These are phyloP conservation scores for Sporothrix phasma DNA, from an alignment of 2,329 filamentous ascomycete genomes.

Conservation along the genomic window DNA sequence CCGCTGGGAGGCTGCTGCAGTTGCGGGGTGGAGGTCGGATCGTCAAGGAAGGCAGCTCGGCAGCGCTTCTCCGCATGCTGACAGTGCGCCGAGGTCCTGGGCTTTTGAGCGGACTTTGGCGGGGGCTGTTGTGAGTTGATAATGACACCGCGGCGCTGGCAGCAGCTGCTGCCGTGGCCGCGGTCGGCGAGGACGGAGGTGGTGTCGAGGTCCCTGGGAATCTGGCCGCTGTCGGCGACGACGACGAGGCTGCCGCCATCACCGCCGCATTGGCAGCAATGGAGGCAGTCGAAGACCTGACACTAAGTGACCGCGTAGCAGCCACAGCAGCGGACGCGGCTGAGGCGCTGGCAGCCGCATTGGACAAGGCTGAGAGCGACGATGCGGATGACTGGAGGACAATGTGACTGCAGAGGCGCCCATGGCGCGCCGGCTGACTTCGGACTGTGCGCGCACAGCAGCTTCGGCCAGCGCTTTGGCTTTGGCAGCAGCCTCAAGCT, in stretches of 20 bases:
- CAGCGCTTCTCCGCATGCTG: not conserved
- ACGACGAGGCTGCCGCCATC: not conserved
- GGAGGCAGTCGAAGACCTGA: not conserved
- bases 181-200: not conserved
- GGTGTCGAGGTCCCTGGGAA: not conserved
- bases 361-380: constrained; percentile 9
- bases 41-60: not conserved
- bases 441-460: constrained; percentile 24
- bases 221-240: not conserved
- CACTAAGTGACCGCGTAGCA: not conserved
- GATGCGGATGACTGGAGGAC: constrained; percentile 11
- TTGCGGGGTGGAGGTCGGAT: constrained; percentile 13
- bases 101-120: not conserved
- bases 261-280: constrained; percentile 3
- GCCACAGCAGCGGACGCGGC: constrained; percentile 11
- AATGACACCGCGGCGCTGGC: not conserved
- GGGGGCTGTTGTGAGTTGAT: not conserved
- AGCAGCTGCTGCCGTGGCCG: not conserved
- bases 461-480: constrained; percentile 32
- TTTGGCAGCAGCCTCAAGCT: constrained; percentile 37
- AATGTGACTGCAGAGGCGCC: constrained; percentile 16
- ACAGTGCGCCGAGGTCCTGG: not conserved
- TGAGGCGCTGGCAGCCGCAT: not conserved
- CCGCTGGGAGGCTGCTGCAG: constrained; percentile 9
- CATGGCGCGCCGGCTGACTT: constrained; percentile 15